Evolutionary conservation across 169 alveolate genomes (phyloP).

Genomic region (Cryptosporidium ubiquitum): DNA sequence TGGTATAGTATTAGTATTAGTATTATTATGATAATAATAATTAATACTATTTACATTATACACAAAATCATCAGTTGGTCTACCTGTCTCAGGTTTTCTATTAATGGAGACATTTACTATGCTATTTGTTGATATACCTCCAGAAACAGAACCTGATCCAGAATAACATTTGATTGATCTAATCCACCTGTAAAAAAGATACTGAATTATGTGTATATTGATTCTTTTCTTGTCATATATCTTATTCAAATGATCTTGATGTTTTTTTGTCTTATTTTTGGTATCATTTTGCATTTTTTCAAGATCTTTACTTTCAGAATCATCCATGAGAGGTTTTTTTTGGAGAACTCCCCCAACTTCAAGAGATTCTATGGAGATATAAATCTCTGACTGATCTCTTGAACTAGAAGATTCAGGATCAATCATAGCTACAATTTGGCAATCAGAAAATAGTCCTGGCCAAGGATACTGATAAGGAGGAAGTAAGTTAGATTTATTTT

Average conservation of each 20-base stretch:
- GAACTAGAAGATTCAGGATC: background rate
- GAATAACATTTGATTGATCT: constrained; percentile 39
- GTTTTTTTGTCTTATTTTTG: background rate
- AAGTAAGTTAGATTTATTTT: constrained; percentile 43
- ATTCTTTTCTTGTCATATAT: constrained; percentile 19
- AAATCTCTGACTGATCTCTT: background rate
- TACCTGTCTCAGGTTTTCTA: constrained; percentile 44
- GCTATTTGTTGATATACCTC: background rate
- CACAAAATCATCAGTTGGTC: constrained; percentile 48
- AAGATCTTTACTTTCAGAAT: no score
- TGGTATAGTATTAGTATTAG: background rate
- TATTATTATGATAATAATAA: background rate
- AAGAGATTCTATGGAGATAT: constrained; percentile 16
- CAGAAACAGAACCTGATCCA: background rate
- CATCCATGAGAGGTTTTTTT: background rate
- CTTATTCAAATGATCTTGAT: background rate
- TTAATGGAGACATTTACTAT: background rate
- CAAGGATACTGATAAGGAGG: constrained; percentile 74
- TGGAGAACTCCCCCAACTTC: constrained; percentile 43
- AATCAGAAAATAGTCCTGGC: constrained; percentile 64
- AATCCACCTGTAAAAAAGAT: constrained; percentile 62
- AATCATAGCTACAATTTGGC: constrained; percentile 25
- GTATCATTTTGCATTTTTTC: background rate
- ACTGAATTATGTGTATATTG: constrained; percentile 53
- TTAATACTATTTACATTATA: constrained; percentile 27